These are phyloP conservation scores for Neoscytalidium dimidiatum DNA, from an alignment of 2,329 filamentous ascomycete genomes.

Conservation along the genomic window DNA sequence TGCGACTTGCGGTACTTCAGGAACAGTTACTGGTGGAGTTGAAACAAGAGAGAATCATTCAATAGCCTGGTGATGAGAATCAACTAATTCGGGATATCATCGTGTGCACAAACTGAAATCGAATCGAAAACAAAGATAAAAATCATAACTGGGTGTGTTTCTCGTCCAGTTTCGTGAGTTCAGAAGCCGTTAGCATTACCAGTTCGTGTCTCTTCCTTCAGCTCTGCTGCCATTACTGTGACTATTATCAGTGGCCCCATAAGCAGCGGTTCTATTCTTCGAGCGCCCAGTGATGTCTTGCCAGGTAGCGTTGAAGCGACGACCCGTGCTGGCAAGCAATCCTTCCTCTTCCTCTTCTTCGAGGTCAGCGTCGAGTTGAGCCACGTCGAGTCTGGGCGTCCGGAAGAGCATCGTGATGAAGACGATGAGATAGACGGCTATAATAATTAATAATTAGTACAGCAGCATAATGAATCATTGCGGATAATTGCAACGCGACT, in stretches of 20 bases:
- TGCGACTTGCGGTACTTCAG: not conserved
- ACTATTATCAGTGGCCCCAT: slow-evolving; percentile 21
- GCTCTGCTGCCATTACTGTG: not conserved
- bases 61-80: not conserved
- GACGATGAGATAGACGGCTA: slow-evolving; percentile 73
- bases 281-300: slow-evolving; percentile 74
- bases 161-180: not conserved
- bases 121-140: not conserved
- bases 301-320: slow-evolving; percentile 84
- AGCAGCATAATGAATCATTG: not conserved
- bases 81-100: slow-evolving; percentile 8
- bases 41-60: not conserved
- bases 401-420: slow-evolving; percentile 79
- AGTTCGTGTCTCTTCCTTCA: slow-evolving; percentile 18
- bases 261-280: slow-evolving; percentile 18
- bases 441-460: not conserved
- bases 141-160: not conserved
- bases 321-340: slow-evolving; percentile 77
- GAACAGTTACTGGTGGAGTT: not conserved
- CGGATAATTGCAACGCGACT: slow-evolving; percentile 18
- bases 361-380: slow-evolving; percentile 82
- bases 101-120: not conserved
- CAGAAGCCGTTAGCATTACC: not conserved
- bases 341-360: slow-evolving; percentile 94
- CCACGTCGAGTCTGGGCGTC: slow-evolving; percentile 74